Evolutionary conservation across 2,329 filamentous ascomycete genomes (phyloP).

Genomic region (Penicillium crustosum): DNA sequence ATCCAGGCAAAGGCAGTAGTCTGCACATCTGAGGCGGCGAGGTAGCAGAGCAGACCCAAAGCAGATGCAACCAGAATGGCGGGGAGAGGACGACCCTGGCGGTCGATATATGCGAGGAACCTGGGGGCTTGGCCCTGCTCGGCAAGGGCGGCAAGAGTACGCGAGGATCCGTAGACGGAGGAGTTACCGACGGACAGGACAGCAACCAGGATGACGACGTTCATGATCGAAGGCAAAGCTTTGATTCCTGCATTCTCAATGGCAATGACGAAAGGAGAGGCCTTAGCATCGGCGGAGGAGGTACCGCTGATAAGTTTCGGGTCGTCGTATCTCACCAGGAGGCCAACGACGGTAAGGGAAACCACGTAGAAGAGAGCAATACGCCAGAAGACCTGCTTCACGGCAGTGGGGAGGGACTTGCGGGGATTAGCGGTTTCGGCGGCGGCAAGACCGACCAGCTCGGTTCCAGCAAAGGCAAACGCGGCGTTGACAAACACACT

Average conservation of each 20-base stretch:
- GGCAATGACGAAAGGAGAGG: conserved; percentile 91
- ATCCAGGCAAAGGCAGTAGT: conserved; percentile 75
- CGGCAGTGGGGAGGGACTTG: conserved; percentile 77
- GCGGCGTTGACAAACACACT: conserved; percentile 63
- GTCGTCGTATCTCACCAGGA: conserved; percentile 76
- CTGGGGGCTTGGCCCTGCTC: conserved; percentile 81
- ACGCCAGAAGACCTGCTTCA: conserved; percentile 95
- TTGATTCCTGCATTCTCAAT: conserved; percentile 81
- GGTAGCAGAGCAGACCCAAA: conserved; percentile 74
- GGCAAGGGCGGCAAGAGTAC: conserved; percentile 84
- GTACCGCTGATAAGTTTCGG: conserved; percentile 59
- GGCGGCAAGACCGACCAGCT: conserved; percentile 61
- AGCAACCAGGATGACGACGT: conserved; percentile 87
- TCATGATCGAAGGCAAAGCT: conserved; percentile 84
- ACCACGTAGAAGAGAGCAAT: conserved; percentile 89
- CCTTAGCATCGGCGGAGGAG: conserved; percentile 64
- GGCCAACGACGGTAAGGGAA: conserved; percentile 74
- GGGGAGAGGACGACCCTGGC: conserved; percentile 73
- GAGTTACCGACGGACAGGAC: conserved; percentile 91
- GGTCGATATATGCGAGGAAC: conserved; percentile 77
- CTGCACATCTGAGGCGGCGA: conserved; percentile 65
- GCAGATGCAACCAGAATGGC: conserved; percentile 67
- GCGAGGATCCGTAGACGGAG: conserved; percentile 84
- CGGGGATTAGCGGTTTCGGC: conserved; percentile 59
- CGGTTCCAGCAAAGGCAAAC: conserved; percentile 63